Conservation (phyloP, 2,329 filamentous ascomycete species). For the Alternaria postmessia region DNA sequence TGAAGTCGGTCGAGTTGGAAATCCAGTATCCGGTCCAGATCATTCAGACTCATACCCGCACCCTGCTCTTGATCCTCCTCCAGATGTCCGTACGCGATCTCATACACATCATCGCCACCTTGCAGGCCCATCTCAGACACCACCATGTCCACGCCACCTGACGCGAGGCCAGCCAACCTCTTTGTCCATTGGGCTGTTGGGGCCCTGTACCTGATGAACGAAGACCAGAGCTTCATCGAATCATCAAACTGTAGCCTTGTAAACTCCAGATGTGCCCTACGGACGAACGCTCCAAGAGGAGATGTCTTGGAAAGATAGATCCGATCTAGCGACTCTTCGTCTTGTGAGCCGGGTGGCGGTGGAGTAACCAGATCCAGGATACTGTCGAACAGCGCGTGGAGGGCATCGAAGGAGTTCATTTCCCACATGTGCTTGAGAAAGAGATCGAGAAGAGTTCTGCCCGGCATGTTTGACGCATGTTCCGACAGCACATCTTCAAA, state of each 20-base stretch:
- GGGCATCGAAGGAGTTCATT: conserved; percentile 79
- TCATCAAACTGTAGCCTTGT: conserved; percentile 81
- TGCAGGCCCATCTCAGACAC: conserved; percentile 66
- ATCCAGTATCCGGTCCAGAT: conserved; percentile 81
- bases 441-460: conserved; percentile 84
- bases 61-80: conserved; percentile 51
- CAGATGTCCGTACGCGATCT: conserved; percentile 61
- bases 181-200: conserved; percentile 72
- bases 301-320: conserved; percentile 76
- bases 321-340: conserved; percentile 40
- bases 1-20: conserved; percentile 91
- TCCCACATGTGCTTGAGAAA: conserved; percentile 84
- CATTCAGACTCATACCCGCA: conserved; percentile 72
- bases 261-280: conserved; percentile 81
- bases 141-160: conserved; percentile 64
- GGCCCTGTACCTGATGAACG: conserved; percentile 81
- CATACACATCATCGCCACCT: conserved; percentile 58
- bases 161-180: conserved; percentile 40
- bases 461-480: conserved; percentile 67
- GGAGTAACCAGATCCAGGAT: conserved; percentile 67
- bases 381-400: conserved; percentile 78
- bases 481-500: conserved; percentile 58
- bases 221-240: conserved; percentile 78
- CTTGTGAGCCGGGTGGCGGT: conserved; percentile 28
- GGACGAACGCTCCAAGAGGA: conserved; percentile 81